A percentile compares a stretch with the other conserved stretches of the same genome.
These are phyloP conservation scores for Pseudogymnoascus sp. DNA, from an alignment of 2,329 filamentous ascomycete species.

Conservation along the genomic window DNA sequence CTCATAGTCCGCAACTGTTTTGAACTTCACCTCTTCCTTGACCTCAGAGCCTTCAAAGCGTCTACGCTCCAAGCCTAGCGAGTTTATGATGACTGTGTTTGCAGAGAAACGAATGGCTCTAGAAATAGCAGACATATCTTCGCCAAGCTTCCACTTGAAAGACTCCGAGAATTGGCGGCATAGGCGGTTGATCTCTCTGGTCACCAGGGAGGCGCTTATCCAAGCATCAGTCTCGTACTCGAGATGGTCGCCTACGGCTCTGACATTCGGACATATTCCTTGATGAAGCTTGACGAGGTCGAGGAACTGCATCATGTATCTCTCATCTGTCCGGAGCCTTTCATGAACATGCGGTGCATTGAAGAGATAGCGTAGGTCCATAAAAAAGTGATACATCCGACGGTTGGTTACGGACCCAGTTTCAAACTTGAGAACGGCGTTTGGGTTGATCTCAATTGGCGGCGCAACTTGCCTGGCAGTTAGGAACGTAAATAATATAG, in stretches of 20 bases:
- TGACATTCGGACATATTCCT: slow-evolving; percentile 88
- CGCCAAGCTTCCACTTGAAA: slow-evolving; percentile 61
- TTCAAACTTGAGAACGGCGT: slow-evolving; percentile 84
- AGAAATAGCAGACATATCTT: slow-evolving; percentile 57
- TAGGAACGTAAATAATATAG: slow-evolving; percentile 94
- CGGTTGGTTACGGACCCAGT: slow-evolving; percentile 90
- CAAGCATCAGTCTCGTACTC: slow-evolving; percentile 98
- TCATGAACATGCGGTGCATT: slow-evolving; percentile 82
- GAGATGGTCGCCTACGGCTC: slow-evolving; percentile 89
- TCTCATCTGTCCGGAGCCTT: slow-evolving; percentile 69
- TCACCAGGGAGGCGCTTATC: slow-evolving; percentile 93
- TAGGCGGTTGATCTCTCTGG: slow-evolving; percentile 86
- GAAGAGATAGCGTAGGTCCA: slow-evolving; percentile 86
- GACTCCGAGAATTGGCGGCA: slow-evolving; percentile 83
- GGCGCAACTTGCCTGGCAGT: slow-evolving; percentile 94
- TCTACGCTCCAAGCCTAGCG: slow-evolving; percentile 76
- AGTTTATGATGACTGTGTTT: slow-evolving; percentile 79
- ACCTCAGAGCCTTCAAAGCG: slow-evolving; percentile 83
- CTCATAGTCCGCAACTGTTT: slow-evolving; percentile 67
- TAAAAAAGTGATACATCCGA: slow-evolving; percentile 95
- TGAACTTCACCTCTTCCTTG: slow-evolving; percentile 78
- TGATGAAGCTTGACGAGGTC: slow-evolving; percentile 95
- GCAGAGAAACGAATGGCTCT: slow-evolving; percentile 66
- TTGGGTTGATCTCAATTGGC: slow-evolving; percentile 78
- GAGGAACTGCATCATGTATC: slow-evolving; percentile 88